These are phyloP conservation scores for Rhizopus stolonifer DNA, from an alignment of 371 early-diverging fungal species.

Conservation along the genomic window DNA sequence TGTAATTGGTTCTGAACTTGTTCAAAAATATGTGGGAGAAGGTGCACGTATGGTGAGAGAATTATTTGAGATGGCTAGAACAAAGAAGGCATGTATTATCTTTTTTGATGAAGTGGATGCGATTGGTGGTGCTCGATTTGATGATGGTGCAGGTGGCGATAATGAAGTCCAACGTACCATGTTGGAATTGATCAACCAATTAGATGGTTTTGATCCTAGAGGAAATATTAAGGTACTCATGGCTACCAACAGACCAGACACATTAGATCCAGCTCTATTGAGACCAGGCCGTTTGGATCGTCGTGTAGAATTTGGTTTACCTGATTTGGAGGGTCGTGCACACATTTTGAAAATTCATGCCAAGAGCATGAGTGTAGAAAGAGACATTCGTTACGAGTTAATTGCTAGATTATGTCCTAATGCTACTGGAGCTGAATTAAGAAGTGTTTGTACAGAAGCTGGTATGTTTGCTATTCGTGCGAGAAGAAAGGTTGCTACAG, in stretches of 20 bases:
- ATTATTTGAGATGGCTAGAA: slow-evolving; percentile 99
- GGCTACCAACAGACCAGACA: slow-evolving; percentile 99
- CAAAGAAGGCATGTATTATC: slow-evolving; percentile 83
- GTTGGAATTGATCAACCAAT: slow-evolving; percentile 99
- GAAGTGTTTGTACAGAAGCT: slow-evolving; percentile 99
- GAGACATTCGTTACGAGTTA: slow-evolving; percentile 96
- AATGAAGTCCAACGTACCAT: slow-evolving; percentile 98
- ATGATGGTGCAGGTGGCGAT: slow-evolving; percentile 88
- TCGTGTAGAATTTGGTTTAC: slow-evolving; percentile 99
- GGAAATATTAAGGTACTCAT: slow-evolving; percentile 99
- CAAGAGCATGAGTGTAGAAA: slow-evolving; percentile 98
- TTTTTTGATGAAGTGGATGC: slow-evolving; percentile 99
- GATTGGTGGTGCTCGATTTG: slow-evolving; percentile 95
- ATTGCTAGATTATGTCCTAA: slow-evolving; percentile 96
- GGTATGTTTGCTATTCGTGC: slow-evolving; percentile 99
- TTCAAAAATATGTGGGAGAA: slow-evolving; percentile 99
- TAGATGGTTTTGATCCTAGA: slow-evolving; percentile 99
- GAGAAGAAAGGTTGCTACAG: slow-evolving; percentile 98
- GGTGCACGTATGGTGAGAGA: slow-evolving; percentile 99
- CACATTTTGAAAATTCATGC: slow-evolving; percentile 99
- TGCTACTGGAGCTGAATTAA: slow-evolving; percentile 98
- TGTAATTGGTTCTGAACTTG: slow-evolving; percentile 98
- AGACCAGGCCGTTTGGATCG: slow-evolving; percentile 99
- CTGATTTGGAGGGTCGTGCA: slow-evolving; percentile 95
- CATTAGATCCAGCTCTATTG: slow-evolving; percentile 96